Conservation (phyloP, 164 flowering plant genomes). For the Platanus orientalis region DNA sequence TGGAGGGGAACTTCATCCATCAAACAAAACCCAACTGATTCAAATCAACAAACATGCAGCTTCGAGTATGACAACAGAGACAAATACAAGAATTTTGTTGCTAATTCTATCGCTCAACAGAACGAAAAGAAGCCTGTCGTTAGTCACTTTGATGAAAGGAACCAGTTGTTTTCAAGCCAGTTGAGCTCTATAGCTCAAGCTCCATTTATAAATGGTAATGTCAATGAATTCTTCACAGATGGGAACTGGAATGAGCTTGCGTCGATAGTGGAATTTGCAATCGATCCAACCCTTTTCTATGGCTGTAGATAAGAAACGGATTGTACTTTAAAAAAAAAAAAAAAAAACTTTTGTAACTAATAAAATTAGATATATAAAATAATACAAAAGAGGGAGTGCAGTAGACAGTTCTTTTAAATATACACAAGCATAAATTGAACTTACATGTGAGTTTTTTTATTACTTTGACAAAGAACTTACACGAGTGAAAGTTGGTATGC, state of each 20-base stretch:
- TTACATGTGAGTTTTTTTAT: too few relatives aligned
- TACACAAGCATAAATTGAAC: too few relatives aligned
- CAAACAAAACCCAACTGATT: conserved; percentile 14
- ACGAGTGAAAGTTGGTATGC: too few relatives aligned
- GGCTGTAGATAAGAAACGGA: conserved; percentile 6
- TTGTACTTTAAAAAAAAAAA: too few relatives aligned
- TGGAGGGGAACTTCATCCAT: conserved; percentile 27
- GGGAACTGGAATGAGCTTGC: conserved; percentile 56
- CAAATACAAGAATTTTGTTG: conserved; percentile 19
- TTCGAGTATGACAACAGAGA: conserved; percentile 29
- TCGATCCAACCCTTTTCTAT: conserved; percentile 19
- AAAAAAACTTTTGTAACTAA: too few relatives aligned
- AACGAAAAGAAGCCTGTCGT: conserved; percentile 19
- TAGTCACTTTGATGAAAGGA: conserved; percentile 14
- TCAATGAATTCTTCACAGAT: conserved; percentile 13
- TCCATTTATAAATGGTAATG: conserved; percentile 10
- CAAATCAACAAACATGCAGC: conserved; percentile 34
- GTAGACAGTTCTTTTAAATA: too few relatives aligned
- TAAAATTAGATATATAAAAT: too few relatives aligned
- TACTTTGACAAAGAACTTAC: too few relatives aligned
- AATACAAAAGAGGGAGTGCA: too few relatives aligned
- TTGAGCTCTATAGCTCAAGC: conserved; percentile 14
- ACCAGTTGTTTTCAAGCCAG: conserved; percentile 11
- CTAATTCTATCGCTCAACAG: conserved; percentile 6
- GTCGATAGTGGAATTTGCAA: conserved; percentile 32